Base-by-base conservation (phyloP, 305 asterid species). In the Withania somnifera region DNA sequence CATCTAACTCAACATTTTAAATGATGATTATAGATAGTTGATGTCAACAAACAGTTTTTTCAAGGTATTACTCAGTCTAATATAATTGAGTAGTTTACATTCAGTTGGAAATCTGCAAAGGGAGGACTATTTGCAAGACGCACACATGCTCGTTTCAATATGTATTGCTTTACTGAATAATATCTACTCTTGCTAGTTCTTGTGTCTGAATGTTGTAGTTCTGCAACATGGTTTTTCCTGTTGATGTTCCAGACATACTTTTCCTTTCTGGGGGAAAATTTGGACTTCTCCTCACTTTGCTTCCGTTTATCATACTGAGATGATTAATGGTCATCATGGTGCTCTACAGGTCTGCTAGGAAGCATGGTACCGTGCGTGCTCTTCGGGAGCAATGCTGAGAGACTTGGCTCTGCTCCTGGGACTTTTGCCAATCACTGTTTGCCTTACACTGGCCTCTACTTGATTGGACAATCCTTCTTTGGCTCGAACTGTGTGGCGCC, bases 401-500 rank as follows among this genome's bases (percentile, higher is more conserved):
- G 99, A 81, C 86, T 95, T 53, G 89, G 91, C 42, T 82, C 90
- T 10, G 77, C 85, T 19, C 90, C 95, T 0, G 93, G 90, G 36
- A 76, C 89, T 77, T 95, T 93, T 79, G 86, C 91, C 7, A 90
- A 85, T 77, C 93, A 94, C 88, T 95, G 99, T 85, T 84, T 91
- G 91, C 92, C 94, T 17, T 95, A 95, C 86, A 85, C 97, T 6
- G 96, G 92, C 50, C 93, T 95, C 20, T 94, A 84, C 91, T 32
- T 95, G 19, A 38, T 92, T 34, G 97, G 99, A 14, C 88, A 87
- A 56, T 90, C 89, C 68, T 63, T 91, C 20, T 91, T 93, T 61
- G 97, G 98, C 68, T 88, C 91, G 90, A 95, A 94, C 78, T 90
- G 91, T 86, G 88, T 95, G n/a, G 97, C 97, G 0, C 99, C 98